These are phyloP conservation scores for Berkeleyomyces rouxiae DNA, from an alignment of 2,329 filamentous ascomycete species.

Conservation along the genomic window DNA sequence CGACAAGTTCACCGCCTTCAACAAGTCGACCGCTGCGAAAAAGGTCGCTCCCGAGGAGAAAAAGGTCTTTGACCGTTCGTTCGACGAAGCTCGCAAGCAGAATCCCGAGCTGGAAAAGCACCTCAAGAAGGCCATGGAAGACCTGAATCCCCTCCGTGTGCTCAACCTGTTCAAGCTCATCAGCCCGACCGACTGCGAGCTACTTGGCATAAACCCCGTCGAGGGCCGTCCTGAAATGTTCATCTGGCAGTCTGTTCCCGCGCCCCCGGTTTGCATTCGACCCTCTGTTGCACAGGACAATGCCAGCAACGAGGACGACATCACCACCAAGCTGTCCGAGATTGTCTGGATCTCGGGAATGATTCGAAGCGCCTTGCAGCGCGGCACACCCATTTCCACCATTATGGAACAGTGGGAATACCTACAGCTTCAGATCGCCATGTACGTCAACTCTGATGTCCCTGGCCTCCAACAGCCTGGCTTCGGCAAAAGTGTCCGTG, in stretches of 20 bases:
- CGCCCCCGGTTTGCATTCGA: constrained; percentile 82
- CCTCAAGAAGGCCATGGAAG: constrained; percentile 80
- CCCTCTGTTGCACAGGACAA: constrained; percentile 88
- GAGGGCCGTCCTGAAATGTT: constrained; percentile 92
- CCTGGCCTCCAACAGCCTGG: constrained; percentile 81
- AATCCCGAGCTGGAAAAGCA: constrained; percentile 82
- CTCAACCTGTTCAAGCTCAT: constrained; percentile 87
- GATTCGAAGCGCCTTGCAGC: constrained; percentile 65
- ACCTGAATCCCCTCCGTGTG: constrained; percentile 76
- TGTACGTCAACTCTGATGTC: constrained; percentile 96
- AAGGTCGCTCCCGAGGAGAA: constrained; percentile 75
- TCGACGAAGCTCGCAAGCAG: constrained; percentile 58
- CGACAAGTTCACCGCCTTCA: constrained; percentile 79
- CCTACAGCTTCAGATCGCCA: constrained; percentile 81
- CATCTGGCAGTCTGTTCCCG: constrained; percentile 90
- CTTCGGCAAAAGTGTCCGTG: constrained; percentile 74
- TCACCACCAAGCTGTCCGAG: constrained; percentile 92
- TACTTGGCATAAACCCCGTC: constrained; percentile 71
- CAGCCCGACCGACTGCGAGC: constrained; percentile 68
- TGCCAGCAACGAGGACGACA: constrained; percentile 87
- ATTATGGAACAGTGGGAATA: constrained; percentile 99
- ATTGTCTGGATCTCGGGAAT: constrained; percentile 86
- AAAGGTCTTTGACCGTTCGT: constrained; percentile 69
- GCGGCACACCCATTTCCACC: constrained; percentile 69
- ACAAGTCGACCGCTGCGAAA: constrained; percentile 70